These are phyloP conservation scores for Arachnopeziza araneosa DNA, from an alignment of 2,329 filamentous ascomycete genomes.

Conservation along the genomic window DNA sequence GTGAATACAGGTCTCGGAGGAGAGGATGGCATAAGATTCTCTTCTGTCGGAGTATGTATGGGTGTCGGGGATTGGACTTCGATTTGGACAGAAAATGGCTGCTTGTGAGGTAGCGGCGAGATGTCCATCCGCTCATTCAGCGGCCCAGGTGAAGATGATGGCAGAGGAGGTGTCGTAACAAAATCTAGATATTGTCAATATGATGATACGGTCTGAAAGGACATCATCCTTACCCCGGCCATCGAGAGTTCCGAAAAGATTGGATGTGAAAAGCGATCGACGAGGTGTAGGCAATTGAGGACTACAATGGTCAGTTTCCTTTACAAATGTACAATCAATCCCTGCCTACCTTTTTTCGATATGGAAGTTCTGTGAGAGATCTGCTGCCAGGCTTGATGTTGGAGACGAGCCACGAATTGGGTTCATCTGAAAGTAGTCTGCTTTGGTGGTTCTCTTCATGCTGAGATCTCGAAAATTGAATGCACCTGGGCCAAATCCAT, in stretches of 20 bases:
- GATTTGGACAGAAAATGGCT: conserved; percentile 58
- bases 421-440: conserved; percentile 80
- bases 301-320: conserved; percentile 40
- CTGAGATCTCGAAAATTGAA: conserved; percentile 74
- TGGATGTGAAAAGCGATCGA: conserved; percentile 75
- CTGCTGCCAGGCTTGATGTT: conserved; percentile 82
- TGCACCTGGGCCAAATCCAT: conserved; percentile 54
- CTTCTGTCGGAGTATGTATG: conserved; percentile 37
- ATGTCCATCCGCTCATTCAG: conserved; percentile 82
- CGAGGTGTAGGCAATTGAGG: conserved; percentile 79
- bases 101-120: conserved; percentile 87
- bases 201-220: conserved; percentile 29
- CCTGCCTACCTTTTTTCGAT: conserved; percentile 79
- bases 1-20: conserved; percentile 42
- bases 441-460: conserved; percentile 60
- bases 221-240: conserved; percentile 42
- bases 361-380: conserved; percentile 94
- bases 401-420: conserved; percentile 81
- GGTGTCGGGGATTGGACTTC: conserved; percentile 70
- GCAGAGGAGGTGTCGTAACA: conserved; percentile 78
- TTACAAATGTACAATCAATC: neutral
- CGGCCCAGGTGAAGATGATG: conserved; percentile 73
- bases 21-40: conserved; percentile 49
- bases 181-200: conserved; percentile 49
- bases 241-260: conserved; percentile 47